These are phyloP conservation scores for Apostasia shenzhenica DNA, from an alignment of 106 monocot genomes.

Conservation along the genomic window DNA sequence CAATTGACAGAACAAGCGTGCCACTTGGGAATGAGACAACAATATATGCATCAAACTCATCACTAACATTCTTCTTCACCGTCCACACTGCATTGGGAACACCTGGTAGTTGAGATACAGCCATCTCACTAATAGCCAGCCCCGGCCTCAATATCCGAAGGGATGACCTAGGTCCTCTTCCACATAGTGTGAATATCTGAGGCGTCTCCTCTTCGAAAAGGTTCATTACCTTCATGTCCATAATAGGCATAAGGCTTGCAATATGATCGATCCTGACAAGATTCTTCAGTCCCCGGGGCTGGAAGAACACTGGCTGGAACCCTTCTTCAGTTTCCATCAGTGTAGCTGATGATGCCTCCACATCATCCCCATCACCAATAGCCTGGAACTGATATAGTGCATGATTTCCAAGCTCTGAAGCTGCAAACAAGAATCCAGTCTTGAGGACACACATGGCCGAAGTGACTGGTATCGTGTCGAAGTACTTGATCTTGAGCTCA, in stretches of 20 bases:
- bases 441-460: slow-evolving; percentile 81
- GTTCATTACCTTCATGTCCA: slow-evolving; percentile 89
- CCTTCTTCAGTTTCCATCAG: slow-evolving; percentile 99
- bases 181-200: slow-evolving; percentile 81
- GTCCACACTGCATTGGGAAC: slow-evolving; percentile 94
- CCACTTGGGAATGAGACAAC: slow-evolving; percentile 91
- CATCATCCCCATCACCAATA: slow-evolving; percentile 89
- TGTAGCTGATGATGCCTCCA: slow-evolving; percentile 86
- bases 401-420: slow-evolving; percentile 96
- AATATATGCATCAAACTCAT: slow-evolving; percentile 98
- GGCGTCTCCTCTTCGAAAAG: slow-evolving; percentile 98
- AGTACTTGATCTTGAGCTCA: slow-evolving; percentile 95
- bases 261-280: slow-evolving; percentile 71
- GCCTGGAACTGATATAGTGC: slow-evolving; percentile 85
- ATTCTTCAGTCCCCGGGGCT: slow-evolving; percentile 81
- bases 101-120: slow-evolving; percentile 78
- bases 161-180: slow-evolving; percentile 77
- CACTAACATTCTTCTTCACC: slow-evolving; percentile 86
- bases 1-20: slow-evolving; percentile 94
- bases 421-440: slow-evolving; percentile 82
- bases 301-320: slow-evolving; percentile 94
- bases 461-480: slow-evolving; percentile 90
- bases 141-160: slow-evolving; percentile 82
- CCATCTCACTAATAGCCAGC: slow-evolving; percentile 90
- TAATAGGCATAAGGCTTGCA: slow-evolving; percentile 90